These are phyloP conservation scores for Prunus salicina DNA, from an alignment of 306 rosid species.

Conservation along the genomic window DNA sequence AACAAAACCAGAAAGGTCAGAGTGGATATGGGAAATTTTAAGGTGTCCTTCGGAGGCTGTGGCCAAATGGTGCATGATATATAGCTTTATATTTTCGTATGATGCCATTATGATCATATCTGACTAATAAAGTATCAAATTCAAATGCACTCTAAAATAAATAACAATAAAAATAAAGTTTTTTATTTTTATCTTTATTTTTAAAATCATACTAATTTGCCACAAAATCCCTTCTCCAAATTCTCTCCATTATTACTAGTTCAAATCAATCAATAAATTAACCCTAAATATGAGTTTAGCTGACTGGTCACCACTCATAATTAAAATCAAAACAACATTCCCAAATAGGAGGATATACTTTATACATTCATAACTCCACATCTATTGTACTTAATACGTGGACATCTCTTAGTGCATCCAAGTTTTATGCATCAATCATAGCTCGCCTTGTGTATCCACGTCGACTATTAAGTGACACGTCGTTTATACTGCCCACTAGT, in stretches of 20 bases:
- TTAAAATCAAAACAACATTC: conserved; percentile 4
- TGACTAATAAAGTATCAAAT: not conserved
- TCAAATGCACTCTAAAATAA: not conserved
- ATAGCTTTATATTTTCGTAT: not conserved
- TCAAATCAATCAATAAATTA: not conserved
- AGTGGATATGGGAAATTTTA: conserved; percentile 21
- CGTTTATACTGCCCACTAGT: no score
- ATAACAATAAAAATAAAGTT: not conserved
- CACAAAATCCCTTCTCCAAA: not conserved
- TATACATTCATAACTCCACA: not conserved
- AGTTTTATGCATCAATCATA: not conserved
- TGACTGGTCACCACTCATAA: not conserved
- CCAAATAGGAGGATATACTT: not conserved
- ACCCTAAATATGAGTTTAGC: not conserved
- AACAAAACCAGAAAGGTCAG: conserved; percentile 33
- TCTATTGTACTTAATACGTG: not conserved
- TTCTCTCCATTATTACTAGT: not conserved
- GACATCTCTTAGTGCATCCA: not conserved
- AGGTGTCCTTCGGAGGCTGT: conserved; percentile 1
- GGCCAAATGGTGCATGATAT: conserved; percentile 3
- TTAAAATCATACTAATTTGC: not conserved
- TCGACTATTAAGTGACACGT: not conserved
- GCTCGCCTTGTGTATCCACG: accelerated
- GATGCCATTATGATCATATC: not conserved
- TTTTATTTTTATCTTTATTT: not conserved